These are phyloP conservation scores for Aspergillus indologenus DNA, from an alignment of 495 filamentous ascomycete species.

Conservation along the genomic window DNA sequence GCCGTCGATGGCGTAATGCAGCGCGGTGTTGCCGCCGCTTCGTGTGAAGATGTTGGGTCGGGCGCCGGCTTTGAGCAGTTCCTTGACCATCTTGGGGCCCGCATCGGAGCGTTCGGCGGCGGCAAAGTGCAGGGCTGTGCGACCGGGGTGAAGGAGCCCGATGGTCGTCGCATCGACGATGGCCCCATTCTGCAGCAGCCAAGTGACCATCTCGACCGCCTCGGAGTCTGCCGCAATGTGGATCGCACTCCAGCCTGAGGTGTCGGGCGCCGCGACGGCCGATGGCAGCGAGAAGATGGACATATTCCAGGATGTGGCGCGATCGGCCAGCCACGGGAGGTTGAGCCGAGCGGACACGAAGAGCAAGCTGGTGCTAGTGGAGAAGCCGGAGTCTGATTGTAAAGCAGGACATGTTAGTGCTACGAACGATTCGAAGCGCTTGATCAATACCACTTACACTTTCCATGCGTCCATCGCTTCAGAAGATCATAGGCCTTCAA, in stretches of 20 bases:
- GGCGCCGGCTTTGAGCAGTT: neutral
- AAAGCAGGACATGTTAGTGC: neutral
- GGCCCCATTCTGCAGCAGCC: neutral
- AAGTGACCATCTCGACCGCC: neutral
- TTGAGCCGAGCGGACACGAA: constrained; percentile 2
- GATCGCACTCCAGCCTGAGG: neutral
- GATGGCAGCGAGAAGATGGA: neutral
- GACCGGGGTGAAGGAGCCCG: neutral
- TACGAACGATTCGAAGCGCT: too few relatives aligned
- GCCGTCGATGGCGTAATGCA: neutral
- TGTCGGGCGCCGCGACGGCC: neutral
- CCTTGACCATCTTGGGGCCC: neutral
- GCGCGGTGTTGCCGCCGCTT: neutral
- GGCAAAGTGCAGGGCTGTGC: neutral
- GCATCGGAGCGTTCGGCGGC: neutral
- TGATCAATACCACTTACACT: too few relatives aligned
- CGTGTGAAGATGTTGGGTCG: neutral
- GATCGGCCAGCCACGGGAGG: neutral
- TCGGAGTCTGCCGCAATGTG: neutral
- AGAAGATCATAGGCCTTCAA: neutral
- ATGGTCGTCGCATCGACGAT: neutral
- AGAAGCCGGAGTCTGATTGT: neutral
- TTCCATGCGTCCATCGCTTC: neutral
- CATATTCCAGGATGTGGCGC: neutral
- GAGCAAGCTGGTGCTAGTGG: neutral